phyloP scores from a whole-genome alignment of 768 basidiomycete genomes.

The Phaeotremella skinneri region DNA sequence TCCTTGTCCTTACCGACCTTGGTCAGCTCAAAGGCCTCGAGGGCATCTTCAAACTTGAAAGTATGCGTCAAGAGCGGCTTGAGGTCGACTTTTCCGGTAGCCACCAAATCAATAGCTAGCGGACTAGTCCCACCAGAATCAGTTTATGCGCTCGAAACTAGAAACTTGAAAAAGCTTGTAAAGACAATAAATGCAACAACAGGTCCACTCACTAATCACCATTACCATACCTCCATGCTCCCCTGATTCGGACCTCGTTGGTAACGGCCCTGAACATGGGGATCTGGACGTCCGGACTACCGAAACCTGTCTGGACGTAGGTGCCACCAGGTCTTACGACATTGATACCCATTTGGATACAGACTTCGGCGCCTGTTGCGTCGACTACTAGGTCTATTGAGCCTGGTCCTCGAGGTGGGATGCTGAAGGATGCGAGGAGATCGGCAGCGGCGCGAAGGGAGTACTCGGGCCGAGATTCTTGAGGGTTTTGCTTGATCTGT shows the following conservation, averaged over 20 bases:
- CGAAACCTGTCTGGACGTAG: constrained; percentile 74
- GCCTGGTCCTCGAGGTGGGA: constrained; percentile 67
- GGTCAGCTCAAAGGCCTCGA: constrained; percentile 77
- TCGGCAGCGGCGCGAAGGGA: constrained; percentile 67
- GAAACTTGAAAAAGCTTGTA: too few species aligned
- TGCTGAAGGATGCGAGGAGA: constrained; percentile 65
- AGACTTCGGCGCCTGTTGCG: constrained; percentile 87
- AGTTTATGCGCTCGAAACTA: too few species aligned
- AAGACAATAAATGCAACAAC: constrained; percentile 1
- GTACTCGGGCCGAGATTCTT: constrained; percentile 68
- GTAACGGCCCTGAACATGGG: constrained; percentile 67
- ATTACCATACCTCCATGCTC: constrained; percentile 69
- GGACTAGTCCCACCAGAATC: too few species aligned
- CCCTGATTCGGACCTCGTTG: constrained; percentile 79
- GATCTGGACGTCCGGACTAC: constrained; percentile 69
- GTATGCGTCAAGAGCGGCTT: constrained; percentile 86
- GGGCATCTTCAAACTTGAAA: constrained; percentile 73
- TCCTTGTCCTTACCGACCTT: constrained; percentile 75
- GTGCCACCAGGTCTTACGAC: constrained; percentile 67
- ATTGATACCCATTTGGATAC: constrained; percentile 79
- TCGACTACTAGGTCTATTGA: constrained; percentile 85
- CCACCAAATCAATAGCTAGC: constrained; percentile 77
- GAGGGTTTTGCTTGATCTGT: constrained; percentile 54
- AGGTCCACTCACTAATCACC: constrained; percentile 43
- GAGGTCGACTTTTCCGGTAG: constrained; percentile 77